Percentiles rank a stretch among this genome's conserved stretches.
Evolutionary conservation across 371 early-diverging fungal genomes (phyloP).

Genomic region (Zopfochytrium polystomum): DNA sequence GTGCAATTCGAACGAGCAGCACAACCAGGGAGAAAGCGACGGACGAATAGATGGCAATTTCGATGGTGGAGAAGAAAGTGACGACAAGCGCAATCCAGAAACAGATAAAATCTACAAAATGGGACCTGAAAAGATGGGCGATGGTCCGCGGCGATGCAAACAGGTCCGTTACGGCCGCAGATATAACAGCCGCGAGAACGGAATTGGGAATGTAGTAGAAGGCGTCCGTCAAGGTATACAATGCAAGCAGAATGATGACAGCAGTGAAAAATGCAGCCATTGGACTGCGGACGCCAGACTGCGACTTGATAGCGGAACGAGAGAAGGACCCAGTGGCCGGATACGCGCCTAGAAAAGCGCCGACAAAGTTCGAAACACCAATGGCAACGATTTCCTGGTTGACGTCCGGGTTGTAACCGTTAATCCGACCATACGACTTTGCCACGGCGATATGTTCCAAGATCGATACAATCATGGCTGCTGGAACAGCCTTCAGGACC

Average conservation of each 20-base stretch:
- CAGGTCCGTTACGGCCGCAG: no score
- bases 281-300: constrained; percentile 73
- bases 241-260: constrained; percentile 66
- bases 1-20: constrained; percentile 66
- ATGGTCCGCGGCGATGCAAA: no score
- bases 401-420: constrained; percentile 55
- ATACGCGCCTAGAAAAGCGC: constrained; percentile 77
- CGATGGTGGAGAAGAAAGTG: constrained; percentile 66
- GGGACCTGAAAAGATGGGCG: no score
- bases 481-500: constrained; percentile 50
- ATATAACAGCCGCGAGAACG: constrained; percentile 67
- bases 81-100: constrained; percentile 51
- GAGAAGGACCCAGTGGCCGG: constrained; percentile 85
- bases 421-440: constrained; percentile 70
- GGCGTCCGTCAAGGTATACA: constrained; percentile 74
- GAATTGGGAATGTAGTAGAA: constrained; percentile 81
- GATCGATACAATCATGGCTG: constrained; percentile 67
- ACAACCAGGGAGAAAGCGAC: constrained; percentile 61
- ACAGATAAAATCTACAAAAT: constrained; percentile 38
- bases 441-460: constrained; percentile 85
- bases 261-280: constrained; percentile 71
- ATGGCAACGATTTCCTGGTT: constrained; percentile 80
- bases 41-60: constrained; percentile 65
- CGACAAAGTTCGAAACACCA: constrained; percentile 74
- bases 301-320: constrained; percentile 72